Percentiles rank a stretch among this genome's conserved stretches.
These are phyloP conservation scores for Cydonia oblonga DNA, from an alignment of 331 rosid genomes.

Conservation along the genomic window DNA sequence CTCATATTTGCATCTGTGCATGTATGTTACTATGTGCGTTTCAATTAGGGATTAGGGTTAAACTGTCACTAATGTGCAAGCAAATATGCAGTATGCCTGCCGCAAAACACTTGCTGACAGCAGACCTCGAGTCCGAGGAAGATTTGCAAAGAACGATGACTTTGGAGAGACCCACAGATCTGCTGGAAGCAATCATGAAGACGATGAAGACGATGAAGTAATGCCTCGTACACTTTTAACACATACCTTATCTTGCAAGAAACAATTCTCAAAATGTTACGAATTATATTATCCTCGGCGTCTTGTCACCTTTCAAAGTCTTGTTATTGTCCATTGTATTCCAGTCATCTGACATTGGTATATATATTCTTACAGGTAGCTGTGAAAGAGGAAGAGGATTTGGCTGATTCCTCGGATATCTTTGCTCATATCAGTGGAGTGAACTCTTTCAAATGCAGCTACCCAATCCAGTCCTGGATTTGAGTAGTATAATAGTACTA, in stretches of 20 bases:
- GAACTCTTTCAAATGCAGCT: slow-evolving; percentile 93
- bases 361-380: slow-evolving; percentile 39
- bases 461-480: slow-evolving; percentile 84
- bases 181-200: slow-evolving; percentile 64
- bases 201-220: slow-evolving; percentile 85
- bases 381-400: slow-evolving; percentile 85
- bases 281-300: neutral
- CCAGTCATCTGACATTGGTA: slow-evolving; percentile 9
- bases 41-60: neutral
- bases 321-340: neutral
- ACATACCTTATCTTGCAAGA: neutral
- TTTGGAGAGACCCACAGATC: slow-evolving; percentile 58
- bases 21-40: neutral
- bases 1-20: neutral
- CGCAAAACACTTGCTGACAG: slow-evolving; percentile 96
- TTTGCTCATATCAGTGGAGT: slow-evolving; percentile 97
- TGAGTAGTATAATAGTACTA: slow-evolving; percentile 22
- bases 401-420: slow-evolving; percentile 94
- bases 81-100: slow-evolving; percentile 79
- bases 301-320: neutral
- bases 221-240: slow-evolving; percentile 9
- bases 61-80: slow-evolving; percentile 17
- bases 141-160: slow-evolving; percentile 95
- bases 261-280: neutral
- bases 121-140: slow-evolving; percentile 93